Evolutionary conservation across 2,329 filamentous ascomycete species (phyloP), one percentile per base, ranked within the genome.

Genomic region (Didymella glomerata): DNA sequence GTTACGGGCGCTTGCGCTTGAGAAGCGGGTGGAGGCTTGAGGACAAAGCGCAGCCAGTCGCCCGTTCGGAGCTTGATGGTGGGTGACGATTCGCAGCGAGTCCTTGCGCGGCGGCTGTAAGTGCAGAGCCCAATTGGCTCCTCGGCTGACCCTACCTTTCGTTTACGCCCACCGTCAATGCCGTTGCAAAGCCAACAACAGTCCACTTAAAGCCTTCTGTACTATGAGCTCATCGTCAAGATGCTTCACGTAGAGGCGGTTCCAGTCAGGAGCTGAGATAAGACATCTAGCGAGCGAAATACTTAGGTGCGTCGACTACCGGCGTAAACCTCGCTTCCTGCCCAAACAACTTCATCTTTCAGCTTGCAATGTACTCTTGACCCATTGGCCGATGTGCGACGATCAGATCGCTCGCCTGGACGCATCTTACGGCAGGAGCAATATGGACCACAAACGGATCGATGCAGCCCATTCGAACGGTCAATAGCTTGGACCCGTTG

Each of bases 1-100:
- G 42, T 59, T 64, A 63, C 71, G 72, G 68, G 75, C 75, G 75
- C 74, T 75, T 76, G 74, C 72, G 71, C 71, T 65, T 72, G 68
- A 66, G 61, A 62, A 68, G 64, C 68, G 69, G 71, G 68, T 70
- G 66, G 70, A 72, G 65, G 69, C 67, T 72, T 50, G 67, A 68
- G 63, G 61, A 56, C 61, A 63, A 65, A 68, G 66, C 65, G 63
- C 64, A 62, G 64, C 68, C 69, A 71, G 67, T 75, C 67, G 67
- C 69, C 68, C 72, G 63, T 68, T 67, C 64, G 58, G 54, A 66
- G 42, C 50, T 65, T 53, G 42, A 60, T 70, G 70, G 72, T 63
- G 71, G 68, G 68, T 46, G 68, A 61, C 68, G 67, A 76, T 76
- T 77, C 74, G 74, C 59, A 75, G 61, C 66, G 61, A 72, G 62